Base-by-base conservation (phyloP, 352 stramenopile species). In the Phytophthora tubulina region DNA sequence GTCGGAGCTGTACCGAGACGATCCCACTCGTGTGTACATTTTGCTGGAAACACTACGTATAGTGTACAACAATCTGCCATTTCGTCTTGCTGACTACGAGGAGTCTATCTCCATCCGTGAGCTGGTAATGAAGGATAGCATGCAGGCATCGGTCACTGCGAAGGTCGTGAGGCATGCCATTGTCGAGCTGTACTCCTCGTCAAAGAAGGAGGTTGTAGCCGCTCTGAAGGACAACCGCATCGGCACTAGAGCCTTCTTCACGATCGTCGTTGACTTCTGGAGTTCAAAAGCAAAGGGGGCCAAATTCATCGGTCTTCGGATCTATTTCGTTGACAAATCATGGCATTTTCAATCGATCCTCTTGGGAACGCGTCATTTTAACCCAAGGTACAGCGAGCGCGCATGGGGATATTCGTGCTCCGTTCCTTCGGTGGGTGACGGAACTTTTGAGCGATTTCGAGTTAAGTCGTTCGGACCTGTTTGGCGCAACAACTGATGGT, bases 301-400 rank as follows among this genome's bases (percentile, higher is more conserved):
- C 1, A 58, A 46, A 17, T 58, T 35, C n/a, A 4, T 58, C 9
- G 51, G 51, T 1, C n/a, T 58, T 7, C 51, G 51, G 9, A n/a
- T 58, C 9, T 58, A 46, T n/a, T 46, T 58, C 17, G 31, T 58
- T 27, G 51, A 58, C 13, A 9, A 31, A 0, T 13, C 45, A 4
- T 58, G 33, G 33, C 41, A 36, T 4, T 58, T 58, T 15, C 17
- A 58, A n/a, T 58, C 51, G 2, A 48, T 58, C n/a, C 8, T 58
- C 6, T 17, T 58, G 13, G 35, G 35, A 8, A 41, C 51, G 9
- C 38, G 45, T 7, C 48, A 51, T 17, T 46, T 38, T 21, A 14
- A 55, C 32, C 13, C 32, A 11, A 55, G 21, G 33, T 57, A 57
- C 15, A n/a, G n/a, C n/a, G n/a, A n/a, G n/a, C n/a, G n/a, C n/a